A percentile compares a stretch with the other conserved stretches of the same genome.
Conservation (phyloP, 257 asterid species). For the Echium plantagineum region DNA sequence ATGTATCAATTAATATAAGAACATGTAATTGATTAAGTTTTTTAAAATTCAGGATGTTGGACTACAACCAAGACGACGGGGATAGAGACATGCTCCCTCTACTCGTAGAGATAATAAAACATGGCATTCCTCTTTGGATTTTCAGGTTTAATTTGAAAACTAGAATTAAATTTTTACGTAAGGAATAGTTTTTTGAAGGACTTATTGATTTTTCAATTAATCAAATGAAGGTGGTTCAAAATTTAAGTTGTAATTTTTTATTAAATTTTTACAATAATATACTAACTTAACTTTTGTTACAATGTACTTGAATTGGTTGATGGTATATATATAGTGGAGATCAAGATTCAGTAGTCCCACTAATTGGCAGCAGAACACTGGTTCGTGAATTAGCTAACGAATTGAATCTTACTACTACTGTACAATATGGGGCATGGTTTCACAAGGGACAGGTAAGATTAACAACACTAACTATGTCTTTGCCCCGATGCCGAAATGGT, state of each 20-base stretch:
- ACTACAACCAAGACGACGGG: constrained; percentile 18
- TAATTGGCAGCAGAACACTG: constrained; percentile 45
- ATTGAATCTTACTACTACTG: constrained; percentile 37
- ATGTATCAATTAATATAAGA: too few species aligned
- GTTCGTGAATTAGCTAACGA: constrained; percentile 47
- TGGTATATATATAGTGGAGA: constrained; percentile 45
- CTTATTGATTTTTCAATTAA: background rate
- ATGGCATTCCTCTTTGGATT: constrained; percentile 24
- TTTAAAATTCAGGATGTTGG: constrained; percentile 10
- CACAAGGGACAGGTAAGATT: constrained; percentile 21
- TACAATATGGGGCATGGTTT: constrained; percentile 56
- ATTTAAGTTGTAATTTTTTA: too few species aligned
- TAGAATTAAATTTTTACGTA: background rate
- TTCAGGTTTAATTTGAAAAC: constrained; percentile 22
- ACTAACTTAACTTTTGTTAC: background rate
- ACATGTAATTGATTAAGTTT: background rate
- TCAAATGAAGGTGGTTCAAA: background rate
- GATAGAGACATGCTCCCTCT: constrained; percentile 23
- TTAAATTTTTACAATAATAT: background rate
- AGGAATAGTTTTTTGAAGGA: background rate
- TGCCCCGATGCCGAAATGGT: too few species aligned
- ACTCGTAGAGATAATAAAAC: constrained; percentile 17
- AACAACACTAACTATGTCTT: too few species aligned
- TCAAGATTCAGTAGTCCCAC: constrained; percentile 79
- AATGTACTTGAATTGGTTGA: background rate